Base-by-base conservation (phyloP, 495 filamentous ascomycete genomes). In the Trichocladium antarcticum region DNA sequence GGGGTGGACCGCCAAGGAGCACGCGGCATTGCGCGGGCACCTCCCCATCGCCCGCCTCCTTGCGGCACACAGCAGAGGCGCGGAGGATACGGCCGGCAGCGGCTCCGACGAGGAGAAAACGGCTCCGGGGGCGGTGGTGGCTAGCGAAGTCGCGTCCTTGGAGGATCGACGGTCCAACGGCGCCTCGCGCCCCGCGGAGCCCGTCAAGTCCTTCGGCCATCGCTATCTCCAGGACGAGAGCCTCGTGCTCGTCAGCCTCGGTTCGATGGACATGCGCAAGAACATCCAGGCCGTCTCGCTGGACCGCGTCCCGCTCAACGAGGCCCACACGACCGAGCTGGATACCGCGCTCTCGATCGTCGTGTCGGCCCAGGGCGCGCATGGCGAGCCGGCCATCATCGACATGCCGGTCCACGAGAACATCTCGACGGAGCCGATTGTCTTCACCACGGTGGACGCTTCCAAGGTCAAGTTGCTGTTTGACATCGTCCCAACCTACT, bases 401-500 rank as follows among this genome's bases (percentile, higher is more conserved):
- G 92, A 97, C 65, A 71, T 98, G 15, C 92, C 92, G 0, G 83
- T 95, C 5, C 87, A 95, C 56, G 90, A 95, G 21, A 93, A 90
- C 55, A 85, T 95, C 51, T 83, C 82, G 24, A 95, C 89, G 0
- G 89, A 95, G 53, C 92, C 92, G 0, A 87, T 97, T 27, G 76
- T 84, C 0, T 97, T 98, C 66, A 84, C 81, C 45, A 81, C 90
- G 0, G 72, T 63, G 14, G 88, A 97, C 60, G 73, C 78, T 2
- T 73, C 75, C 46, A 88, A 87, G 57, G 89, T 96, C 35, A 87
- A 88, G 65, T 70, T 98, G 17, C 71, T 92, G 32, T 98, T 98
- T 56, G 92, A 98, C 58, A 87, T 98, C 47, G 81, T 97, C 9
- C 92, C 90, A n/a, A 97, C 93, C 1, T 96, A 97, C 68, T 80